Evolutionary conservation across 352 stramenopile genomes (phyloP).

Genomic region (Phytophthora tubulina): DNA sequence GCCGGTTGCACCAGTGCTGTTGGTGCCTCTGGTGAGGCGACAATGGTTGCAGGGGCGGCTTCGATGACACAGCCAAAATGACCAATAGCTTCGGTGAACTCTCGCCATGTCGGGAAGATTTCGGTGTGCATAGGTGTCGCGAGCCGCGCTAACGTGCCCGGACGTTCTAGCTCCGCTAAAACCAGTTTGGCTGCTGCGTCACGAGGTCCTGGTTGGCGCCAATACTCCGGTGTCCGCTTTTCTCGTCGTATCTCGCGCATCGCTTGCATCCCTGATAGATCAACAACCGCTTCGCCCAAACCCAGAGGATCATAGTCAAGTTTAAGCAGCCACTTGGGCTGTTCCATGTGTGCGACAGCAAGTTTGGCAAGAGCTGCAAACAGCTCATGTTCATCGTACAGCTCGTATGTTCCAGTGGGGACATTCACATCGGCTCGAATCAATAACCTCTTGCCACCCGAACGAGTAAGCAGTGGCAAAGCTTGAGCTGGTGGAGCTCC

Average conservation of each 20-base stretch:
- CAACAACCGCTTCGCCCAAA: conserved; percentile 68
- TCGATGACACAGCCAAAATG: conserved; percentile 88
- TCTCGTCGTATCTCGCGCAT: conserved; percentile 75
- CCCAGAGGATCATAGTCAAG: conserved; percentile 84
- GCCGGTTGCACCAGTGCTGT: conserved; percentile 31
- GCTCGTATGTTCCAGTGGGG: conserved; percentile 85
- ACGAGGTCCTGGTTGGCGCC: conserved; percentile 69
- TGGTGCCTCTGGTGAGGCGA: neutral
- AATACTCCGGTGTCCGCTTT: conserved; percentile 73
- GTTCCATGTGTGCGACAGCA: conserved; percentile 84
- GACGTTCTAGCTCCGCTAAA: conserved; percentile 65
- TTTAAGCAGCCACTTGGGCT: conserved; percentile 82
- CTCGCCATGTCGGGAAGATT: conserved; percentile 70
- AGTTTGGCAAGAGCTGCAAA: conserved; percentile 87
- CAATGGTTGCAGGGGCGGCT: conserved; percentile 49
- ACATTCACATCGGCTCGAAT: conserved; percentile 89
- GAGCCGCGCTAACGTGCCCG: conserved; percentile 40
- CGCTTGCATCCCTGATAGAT: conserved; percentile 65
- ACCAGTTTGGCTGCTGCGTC: conserved; percentile 67
- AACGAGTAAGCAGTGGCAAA: conserved; percentile 75
- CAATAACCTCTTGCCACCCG: conserved; percentile 84
- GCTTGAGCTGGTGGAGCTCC: conserved; percentile 59
- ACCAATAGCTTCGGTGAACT: conserved; percentile 63
- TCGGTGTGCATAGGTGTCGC: conserved; percentile 49
- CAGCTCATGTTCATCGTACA: conserved; percentile 92